Conservation (phyloP, 331 rosid genomes). For the Acacia pycnantha region DNA sequence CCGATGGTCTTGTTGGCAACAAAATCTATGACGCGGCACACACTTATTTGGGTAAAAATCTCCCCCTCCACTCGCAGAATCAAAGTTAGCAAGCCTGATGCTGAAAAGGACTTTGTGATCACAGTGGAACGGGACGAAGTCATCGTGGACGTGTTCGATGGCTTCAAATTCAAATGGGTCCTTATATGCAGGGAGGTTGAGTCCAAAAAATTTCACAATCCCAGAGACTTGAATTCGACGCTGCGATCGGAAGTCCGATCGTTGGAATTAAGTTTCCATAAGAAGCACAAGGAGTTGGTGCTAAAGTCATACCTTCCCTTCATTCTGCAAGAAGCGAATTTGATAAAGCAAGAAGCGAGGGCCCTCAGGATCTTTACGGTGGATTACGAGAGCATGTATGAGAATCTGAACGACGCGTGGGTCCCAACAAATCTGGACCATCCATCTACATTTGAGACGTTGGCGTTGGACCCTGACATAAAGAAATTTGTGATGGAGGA, state of each 20-base stretch:
- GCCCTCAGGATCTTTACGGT: constrained; percentile 23
- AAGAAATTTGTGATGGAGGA: constrained; percentile 15
- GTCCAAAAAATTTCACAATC: constrained; percentile 23
- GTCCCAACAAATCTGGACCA: neutral
- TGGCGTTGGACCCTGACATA: constrained; percentile 4
- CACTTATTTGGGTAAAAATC: constrained; percentile 45
- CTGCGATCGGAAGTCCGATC: constrained; percentile 45
- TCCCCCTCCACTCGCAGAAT: constrained; percentile 49
- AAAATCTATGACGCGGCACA: constrained; percentile 64
- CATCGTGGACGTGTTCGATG: constrained; percentile 44
- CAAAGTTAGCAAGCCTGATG: constrained; percentile 48
- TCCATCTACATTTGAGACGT: constrained; percentile 18
- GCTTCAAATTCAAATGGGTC: constrained; percentile 53
- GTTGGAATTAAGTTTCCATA: constrained; percentile 28
- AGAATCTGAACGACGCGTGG: neutral
- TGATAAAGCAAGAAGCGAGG: constrained; percentile 25
- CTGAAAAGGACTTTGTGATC: constrained; percentile 35
- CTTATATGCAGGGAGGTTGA: constrained; percentile 37
- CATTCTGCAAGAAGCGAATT: constrained; percentile 21
- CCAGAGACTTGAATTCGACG: constrained; percentile 37
- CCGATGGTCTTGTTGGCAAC: constrained; percentile 60
- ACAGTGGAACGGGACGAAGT: constrained; percentile 48
- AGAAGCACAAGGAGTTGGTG: constrained; percentile 33
- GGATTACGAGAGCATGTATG: neutral
- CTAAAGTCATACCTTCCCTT: constrained; percentile 20